Percentiles rank a stretch among this genome's conserved stretches.
Evolutionary conservation across 148 eudicot species (phyloP).

Genomic region (Rhododendron vialii): DNA sequence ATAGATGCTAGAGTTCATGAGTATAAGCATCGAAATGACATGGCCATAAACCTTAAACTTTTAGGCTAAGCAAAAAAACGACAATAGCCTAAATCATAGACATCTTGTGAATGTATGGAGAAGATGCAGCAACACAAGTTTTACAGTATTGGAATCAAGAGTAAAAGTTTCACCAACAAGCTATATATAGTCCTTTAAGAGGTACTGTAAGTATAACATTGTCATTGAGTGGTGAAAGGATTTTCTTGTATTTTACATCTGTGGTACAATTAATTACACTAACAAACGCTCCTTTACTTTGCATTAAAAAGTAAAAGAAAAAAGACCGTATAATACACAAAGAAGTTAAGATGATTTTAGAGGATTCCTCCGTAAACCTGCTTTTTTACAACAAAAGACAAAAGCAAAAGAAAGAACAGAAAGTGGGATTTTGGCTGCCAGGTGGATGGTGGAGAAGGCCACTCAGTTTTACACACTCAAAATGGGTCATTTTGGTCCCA

Average conservation of each 20-base stretch:
- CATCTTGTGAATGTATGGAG: background rate
- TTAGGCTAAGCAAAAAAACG: background rate
- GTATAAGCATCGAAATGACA: background rate
- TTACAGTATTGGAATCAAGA: background rate
- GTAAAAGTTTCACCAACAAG: background rate
- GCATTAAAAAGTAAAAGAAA: background rate
- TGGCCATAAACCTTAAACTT: background rate
- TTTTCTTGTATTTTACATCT: background rate
- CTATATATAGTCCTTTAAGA: background rate
- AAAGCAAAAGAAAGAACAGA: background rate
- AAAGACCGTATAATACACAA: background rate
- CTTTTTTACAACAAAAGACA: background rate
- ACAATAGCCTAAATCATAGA: background rate
- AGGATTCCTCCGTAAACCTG: background rate
- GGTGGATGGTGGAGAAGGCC: background rate
- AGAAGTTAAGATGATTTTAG: background rate
- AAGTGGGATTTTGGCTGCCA: background rate
- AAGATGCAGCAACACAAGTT: background rate
- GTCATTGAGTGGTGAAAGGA: background rate
- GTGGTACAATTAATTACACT: background rate
- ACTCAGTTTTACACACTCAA: background rate
- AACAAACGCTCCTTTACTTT: background rate
- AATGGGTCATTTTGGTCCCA: background rate
- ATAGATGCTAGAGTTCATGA: background rate
- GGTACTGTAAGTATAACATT: background rate